Percentiles rank a stretch among this genome's conserved stretches.
Evolutionary conservation across 2,329 filamentous ascomycete species (phyloP).

Genomic region (Aspergillus intermedius): DNA sequence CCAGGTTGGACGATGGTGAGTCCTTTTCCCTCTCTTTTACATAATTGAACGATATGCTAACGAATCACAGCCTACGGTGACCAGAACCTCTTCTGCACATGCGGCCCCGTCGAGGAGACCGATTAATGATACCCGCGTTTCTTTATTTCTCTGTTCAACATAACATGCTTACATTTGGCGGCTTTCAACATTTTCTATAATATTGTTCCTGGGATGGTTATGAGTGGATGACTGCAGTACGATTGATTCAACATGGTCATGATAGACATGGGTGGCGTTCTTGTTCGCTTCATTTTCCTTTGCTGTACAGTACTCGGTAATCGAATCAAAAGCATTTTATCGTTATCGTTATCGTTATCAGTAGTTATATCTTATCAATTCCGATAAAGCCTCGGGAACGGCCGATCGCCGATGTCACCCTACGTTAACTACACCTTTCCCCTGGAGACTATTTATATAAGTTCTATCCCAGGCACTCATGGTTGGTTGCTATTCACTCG

Average conservation of each 20-base stretch:
- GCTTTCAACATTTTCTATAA: constrained; percentile 9
- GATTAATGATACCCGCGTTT: constrained; percentile 37
- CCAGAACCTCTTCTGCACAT: constrained; percentile 90
- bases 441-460: too few species aligned
- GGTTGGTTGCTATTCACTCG: too few species aligned
- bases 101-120: constrained; percentile 67
- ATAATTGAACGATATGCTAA: constrained; percentile 17
- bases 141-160: not conserved
- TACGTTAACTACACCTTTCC: too few species aligned
- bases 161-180: constrained; percentile 8
- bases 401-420: not conserved
- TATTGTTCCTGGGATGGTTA: not conserved
- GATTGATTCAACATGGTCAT: constrained; percentile 25
- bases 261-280: constrained; percentile 14
- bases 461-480: too few species aligned
- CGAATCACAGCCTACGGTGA: constrained; percentile 67
- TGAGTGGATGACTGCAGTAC: not conserved
- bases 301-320: not conserved
- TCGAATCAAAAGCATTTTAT: not conserved
- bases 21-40: constrained; percentile 12
- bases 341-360: not conserved
- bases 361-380: not conserved
- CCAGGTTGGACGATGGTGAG: constrained; percentile 80
- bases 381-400: not conserved
- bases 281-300: not conserved